Percentiles rank a stretch among this genome's conserved stretches.
Evolutionary conservation across 106 monocot genomes (phyloP).

Genomic region (Phalaenopsis aphrodite): DNA sequence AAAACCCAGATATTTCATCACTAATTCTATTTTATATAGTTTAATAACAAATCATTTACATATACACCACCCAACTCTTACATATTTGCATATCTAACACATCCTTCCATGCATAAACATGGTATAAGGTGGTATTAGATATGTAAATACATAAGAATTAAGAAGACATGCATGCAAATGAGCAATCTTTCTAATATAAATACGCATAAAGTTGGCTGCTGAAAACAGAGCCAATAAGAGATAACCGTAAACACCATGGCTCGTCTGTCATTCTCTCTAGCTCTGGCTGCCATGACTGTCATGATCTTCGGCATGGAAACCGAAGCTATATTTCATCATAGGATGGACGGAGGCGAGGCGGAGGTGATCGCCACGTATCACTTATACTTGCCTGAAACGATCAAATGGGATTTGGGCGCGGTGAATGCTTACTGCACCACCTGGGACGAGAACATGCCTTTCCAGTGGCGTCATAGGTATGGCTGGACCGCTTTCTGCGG

Average conservation of each 20-base stretch:
- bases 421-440: constrained; percentile 30
- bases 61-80: too few species aligned
- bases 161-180: too few species aligned
- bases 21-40: too few species aligned
- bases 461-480: constrained; percentile 24
- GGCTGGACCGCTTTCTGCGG: constrained; percentile 41
- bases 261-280: not conserved
- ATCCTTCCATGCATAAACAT: too few species aligned
- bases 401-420: constrained; percentile 25
- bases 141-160: too few species aligned
- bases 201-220: too few species aligned
- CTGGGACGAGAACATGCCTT: constrained; percentile 31
- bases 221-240: too few species aligned
- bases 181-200: too few species aligned
- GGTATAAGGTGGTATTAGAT: too few species aligned
- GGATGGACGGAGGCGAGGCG: not conserved
- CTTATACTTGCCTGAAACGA: constrained; percentile 17
- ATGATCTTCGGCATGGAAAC: constrained; percentile 5
- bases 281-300: not conserved
- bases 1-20: too few species aligned
- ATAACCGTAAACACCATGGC: not conserved
- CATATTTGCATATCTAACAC: too few species aligned
- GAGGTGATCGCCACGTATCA: constrained; percentile 35
- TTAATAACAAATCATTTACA: too few species aligned
- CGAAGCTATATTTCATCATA: not conserved